A percentile compares a stretch with the other conserved stretches of the same genome.
Evolutionary conservation across 2,329 filamentous ascomycete genomes (phyloP).

Genomic region (Paecilomyces formosus): DNA sequence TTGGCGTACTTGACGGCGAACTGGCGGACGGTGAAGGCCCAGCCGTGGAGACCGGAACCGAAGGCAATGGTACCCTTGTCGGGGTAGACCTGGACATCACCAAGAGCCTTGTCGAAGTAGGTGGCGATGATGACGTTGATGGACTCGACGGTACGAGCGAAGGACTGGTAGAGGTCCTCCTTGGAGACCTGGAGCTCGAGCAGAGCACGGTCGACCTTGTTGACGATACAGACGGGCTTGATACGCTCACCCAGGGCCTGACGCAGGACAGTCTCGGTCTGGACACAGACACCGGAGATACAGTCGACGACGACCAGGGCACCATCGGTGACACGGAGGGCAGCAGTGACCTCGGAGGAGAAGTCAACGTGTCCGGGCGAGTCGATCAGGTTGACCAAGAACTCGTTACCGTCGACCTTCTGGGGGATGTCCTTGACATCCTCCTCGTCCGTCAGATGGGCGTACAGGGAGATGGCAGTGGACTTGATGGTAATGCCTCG

Average conservation of each 20-base stretch:
- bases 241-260: constrained; percentile 99
- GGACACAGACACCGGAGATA: constrained; percentile 98
- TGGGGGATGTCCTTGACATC: constrained; percentile 92
- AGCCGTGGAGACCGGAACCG: constrained; percentile 99
- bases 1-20: constrained; percentile 95
- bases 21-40: constrained; percentile 98
- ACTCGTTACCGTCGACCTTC: constrained; percentile 85
- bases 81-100: constrained; percentile 98
- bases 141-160: constrained; percentile 98
- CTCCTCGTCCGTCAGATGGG: constrained; percentile 68
- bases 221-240: constrained; percentile 99
- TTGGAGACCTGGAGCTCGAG: constrained; percentile 97
- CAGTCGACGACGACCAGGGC: constrained; percentile 99
- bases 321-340: constrained; percentile 99
- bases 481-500: constrained; percentile 99
- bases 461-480: constrained; percentile 97
- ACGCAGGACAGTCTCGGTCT: constrained; percentile 98
- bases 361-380: constrained; percentile 99
- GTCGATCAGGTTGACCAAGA: constrained; percentile 99
- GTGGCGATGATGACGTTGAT: constrained; percentile 99
- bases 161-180: constrained; percentile 99
- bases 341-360: constrained; percentile 98
- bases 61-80: constrained; percentile 97
- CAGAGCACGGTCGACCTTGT: constrained; percentile 99
- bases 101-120: constrained; percentile 93